These are phyloP conservation scores for Talaromyces stipitatus DNA, from an alignment of 495 filamentous ascomycete species.

Conservation along the genomic window DNA sequence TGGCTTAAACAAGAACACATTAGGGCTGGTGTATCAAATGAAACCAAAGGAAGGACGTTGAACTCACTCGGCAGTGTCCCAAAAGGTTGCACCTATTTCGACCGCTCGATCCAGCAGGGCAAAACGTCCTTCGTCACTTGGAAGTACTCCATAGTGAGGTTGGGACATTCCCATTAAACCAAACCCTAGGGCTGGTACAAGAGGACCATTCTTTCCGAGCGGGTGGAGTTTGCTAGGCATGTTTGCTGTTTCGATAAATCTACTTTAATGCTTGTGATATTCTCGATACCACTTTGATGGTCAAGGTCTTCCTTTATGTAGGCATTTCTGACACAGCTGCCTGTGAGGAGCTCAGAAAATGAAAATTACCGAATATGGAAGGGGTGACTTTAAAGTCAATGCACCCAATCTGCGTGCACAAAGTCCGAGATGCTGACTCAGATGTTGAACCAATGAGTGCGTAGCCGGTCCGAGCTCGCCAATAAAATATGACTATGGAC, in stretches of 20 bases:
- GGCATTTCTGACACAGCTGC: neutral
- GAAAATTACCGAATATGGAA: conserved; percentile 2
- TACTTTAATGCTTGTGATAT: too few species aligned
- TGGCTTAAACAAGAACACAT: conserved; percentile 5
- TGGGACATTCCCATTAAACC: conserved; percentile 46
- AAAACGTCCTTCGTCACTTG: conserved; percentile 41
- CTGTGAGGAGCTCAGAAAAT: neutral
- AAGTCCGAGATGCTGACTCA: neutral
- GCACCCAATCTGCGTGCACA: neutral
- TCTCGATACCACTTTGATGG: neutral
- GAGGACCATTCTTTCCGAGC: conserved; percentile 46
- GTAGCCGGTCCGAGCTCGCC: neutral
- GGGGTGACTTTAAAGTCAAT: neutral
- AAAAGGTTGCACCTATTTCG: conserved; percentile 28
- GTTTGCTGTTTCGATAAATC: neutral
- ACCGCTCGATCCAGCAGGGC: conserved; percentile 42
- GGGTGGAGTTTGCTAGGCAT: conserved; percentile 4
- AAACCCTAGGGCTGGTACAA: conserved; percentile 43
- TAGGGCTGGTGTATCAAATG: neutral
- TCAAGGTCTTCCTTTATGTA: neutral
- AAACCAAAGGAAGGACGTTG: conserved; percentile 12
- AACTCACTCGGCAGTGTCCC: conserved; percentile 27
- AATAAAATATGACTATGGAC: neutral
- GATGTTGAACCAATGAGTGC: neutral
- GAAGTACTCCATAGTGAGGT: conserved; percentile 29